phyloP scores from a whole-genome alignment of 768 basidiomycete genomes.

The Kwoniella europaea region DNA sequence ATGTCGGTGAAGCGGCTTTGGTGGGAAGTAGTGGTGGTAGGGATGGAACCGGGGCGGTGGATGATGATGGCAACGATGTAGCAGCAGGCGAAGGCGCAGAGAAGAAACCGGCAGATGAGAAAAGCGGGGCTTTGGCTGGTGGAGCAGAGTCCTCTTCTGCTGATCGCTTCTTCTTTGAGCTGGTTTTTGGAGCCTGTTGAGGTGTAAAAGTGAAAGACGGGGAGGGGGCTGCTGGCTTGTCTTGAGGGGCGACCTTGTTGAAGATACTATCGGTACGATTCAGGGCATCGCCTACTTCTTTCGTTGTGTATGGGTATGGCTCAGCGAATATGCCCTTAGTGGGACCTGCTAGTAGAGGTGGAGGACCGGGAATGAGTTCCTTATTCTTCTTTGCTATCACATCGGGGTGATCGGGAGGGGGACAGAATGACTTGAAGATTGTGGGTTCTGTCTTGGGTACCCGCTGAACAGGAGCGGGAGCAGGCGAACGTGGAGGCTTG shows the following conservation, averaged over 20 bases:
- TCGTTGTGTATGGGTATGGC: not conserved
- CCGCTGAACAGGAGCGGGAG: not conserved
- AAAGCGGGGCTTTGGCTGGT: conserved; percentile 18
- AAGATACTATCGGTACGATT: not conserved
- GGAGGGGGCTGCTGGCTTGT: not conserved
- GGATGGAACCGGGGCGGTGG: not conserved
- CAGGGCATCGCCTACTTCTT: not conserved
- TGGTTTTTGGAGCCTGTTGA: not conserved
- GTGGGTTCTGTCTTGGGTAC: not conserved
- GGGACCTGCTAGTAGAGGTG: not conserved
- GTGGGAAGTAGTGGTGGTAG: not conserved
- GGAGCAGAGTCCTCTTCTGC: not conserved
- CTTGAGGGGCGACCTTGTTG: not conserved
- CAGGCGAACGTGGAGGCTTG: not conserved
- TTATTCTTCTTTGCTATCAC: conserved; percentile 9
- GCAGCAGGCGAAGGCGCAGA: conserved; percentile 4
- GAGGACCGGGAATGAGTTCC: not conserved
- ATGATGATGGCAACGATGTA: not conserved
- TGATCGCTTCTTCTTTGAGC: conserved; percentile 4
- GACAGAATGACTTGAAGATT: not conserved
- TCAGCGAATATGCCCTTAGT: conserved; percentile 1
- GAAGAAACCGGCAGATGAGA: conserved; percentile 12
- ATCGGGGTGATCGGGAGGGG: conserved; percentile 14
- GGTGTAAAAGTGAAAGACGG: conserved; percentile 9
- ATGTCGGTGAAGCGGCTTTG: conserved; percentile 10